Percentiles rank a stretch among this genome's conserved stretches.
These are phyloP conservation scores for Arthrobotrys pseudoclavata DNA, from an alignment of 2,329 filamentous ascomycete genomes.

Conservation along the genomic window DNA sequence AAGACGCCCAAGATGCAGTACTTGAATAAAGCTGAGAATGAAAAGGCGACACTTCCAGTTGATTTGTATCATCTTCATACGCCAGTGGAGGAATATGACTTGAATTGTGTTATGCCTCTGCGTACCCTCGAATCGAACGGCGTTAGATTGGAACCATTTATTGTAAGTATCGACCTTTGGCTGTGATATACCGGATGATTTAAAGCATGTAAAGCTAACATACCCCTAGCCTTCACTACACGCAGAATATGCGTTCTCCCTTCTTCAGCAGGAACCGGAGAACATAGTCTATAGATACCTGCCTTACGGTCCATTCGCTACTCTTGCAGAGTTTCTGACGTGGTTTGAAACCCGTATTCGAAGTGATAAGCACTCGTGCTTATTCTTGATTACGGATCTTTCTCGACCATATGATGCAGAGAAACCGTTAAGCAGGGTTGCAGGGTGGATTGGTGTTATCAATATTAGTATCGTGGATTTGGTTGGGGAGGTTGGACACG, in stretches of 20 bases:
- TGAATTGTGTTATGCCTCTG: conserved; percentile 49
- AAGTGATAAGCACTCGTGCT: conserved; percentile 34
- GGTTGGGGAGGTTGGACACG: conserved; percentile 50
- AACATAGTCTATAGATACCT: conserved; percentile 47
- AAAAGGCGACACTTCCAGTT: conserved; percentile 24
- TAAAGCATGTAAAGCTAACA: not conserved
- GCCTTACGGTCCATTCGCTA: conserved; percentile 48
- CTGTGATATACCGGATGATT: not conserved
- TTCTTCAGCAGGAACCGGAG: conserved; percentile 24
- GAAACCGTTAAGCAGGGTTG: conserved; percentile 38
- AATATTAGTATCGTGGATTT: conserved; percentile 53
- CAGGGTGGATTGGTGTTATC: conserved; percentile 53
- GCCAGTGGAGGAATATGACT: conserved; percentile 46
- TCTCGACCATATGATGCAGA: conserved; percentile 40
- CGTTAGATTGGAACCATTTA: conserved; percentile 54
- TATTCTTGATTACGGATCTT: conserved; percentile 56
- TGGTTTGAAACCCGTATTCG: conserved; percentile 48
- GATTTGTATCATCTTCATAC: conserved; percentile 50
- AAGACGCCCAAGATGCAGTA: conserved; percentile 32
- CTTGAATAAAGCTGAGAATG: conserved; percentile 41
- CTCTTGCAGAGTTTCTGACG: conserved; percentile 47
- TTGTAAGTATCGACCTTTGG: conserved; percentile 25
- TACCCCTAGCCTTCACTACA: conserved; percentile 46
- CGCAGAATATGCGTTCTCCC: conserved; percentile 48
- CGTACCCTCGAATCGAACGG: conserved; percentile 49